Conservation (phyloP, 2,329 filamentous ascomycete genomes). For the Botrytis galanthina region DNA sequence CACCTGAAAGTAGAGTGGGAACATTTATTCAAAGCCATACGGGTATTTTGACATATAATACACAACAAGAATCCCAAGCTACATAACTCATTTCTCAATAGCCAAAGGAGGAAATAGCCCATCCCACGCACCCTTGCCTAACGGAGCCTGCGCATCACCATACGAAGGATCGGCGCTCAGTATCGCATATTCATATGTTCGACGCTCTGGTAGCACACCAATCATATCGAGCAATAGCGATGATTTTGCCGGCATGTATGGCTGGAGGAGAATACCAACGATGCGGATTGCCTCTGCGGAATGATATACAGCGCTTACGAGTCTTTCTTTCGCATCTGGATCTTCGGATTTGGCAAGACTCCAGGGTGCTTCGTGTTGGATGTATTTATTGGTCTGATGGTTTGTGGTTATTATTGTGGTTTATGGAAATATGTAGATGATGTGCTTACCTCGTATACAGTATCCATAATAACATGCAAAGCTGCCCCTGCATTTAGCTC, state of each 20-base stretch:
- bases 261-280: slow-evolving; percentile 79
- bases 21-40: not conserved
- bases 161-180: slow-evolving; percentile 68
- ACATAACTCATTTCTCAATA: slow-evolving; percentile 41
- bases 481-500: slow-evolving; percentile 63
- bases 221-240: slow-evolving; percentile 71
- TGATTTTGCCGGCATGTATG: slow-evolving; percentile 83
- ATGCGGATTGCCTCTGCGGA: slow-evolving; percentile 76
- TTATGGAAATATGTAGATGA: not conserved
- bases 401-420: not conserved
- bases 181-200: slow-evolving; percentile 61
- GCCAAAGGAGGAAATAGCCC: slow-evolving; percentile 53
- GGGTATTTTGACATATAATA: not conserved
- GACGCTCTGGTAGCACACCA: slow-evolving; percentile 61
- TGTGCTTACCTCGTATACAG: slow-evolving; percentile 55
- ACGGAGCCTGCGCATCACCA: slow-evolving; percentile 46
- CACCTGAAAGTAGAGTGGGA: not conserved
- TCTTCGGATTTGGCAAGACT: slow-evolving; percentile 44
- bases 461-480: slow-evolving; percentile 61
- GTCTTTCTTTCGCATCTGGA: not conserved
- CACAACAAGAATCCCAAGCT: not conserved
- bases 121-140: slow-evolving; percentile 42
- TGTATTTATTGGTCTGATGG: slow-evolving; percentile 61
- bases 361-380: slow-evolving; percentile 71
- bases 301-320: slow-evolving; percentile 65